These are phyloP conservation scores for Apiospora saccharicola DNA, from an alignment of 2,329 filamentous ascomycete genomes.

Conservation along the genomic window DNA sequence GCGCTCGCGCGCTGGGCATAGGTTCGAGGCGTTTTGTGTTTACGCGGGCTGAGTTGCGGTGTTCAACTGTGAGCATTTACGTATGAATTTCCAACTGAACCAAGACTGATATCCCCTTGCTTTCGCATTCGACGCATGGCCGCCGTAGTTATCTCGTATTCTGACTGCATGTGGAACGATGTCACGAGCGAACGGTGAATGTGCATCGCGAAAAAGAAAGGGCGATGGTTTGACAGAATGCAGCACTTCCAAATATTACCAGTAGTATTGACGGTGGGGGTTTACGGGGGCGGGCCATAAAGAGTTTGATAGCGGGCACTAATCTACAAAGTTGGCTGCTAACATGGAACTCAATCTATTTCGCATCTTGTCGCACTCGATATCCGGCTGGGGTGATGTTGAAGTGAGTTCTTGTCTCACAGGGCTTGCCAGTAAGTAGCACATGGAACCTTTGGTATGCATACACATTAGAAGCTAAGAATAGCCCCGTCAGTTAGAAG, in stretches of 20 bases:
- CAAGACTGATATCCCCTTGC: too few relatives aligned
- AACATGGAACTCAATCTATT: not conserved
- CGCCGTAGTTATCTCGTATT: too few relatives aligned
- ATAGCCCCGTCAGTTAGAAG: not conserved
- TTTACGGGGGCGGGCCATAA: not conserved
- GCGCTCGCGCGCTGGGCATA: constrained; percentile 12
- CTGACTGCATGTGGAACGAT: too few relatives aligned
- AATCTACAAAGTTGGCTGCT: not conserved
- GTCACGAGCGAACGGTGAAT: not conserved
- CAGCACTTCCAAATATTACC: not conserved
- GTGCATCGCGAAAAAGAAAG: not conserved
- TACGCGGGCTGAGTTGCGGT: not conserved
- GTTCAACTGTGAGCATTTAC: not conserved
- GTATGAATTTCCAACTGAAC: not conserved
- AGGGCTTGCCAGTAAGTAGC: not conserved
- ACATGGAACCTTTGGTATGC: not conserved
- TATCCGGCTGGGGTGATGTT: not conserved
- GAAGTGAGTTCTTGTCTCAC: not conserved
- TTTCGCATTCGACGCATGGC: too few relatives aligned
- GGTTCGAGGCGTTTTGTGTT: not conserved
- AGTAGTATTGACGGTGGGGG: constrained; percentile 3
- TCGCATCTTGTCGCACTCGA: not conserved
- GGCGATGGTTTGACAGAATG: not conserved
- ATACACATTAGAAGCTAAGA: too few relatives aligned
- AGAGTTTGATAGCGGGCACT: not conserved